Conservation (phyloP, 495 filamentous ascomycete species). For the Astrothelium macrocarpum region DNA sequence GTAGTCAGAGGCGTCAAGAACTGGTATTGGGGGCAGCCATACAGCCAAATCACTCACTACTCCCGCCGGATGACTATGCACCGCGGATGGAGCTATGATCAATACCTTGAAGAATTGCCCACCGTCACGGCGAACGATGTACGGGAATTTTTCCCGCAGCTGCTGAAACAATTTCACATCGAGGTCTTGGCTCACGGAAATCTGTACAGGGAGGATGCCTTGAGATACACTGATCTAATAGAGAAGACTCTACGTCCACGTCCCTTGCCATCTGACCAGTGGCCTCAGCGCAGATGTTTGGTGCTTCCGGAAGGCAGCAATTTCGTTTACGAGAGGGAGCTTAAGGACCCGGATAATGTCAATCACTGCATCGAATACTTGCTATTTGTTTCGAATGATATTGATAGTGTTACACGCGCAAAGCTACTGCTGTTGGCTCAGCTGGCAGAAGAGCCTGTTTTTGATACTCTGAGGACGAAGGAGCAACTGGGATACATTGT, state of each 20-base stretch:
- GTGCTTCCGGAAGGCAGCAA: constrained; percentile 71
- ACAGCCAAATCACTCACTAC: constrained; percentile 80
- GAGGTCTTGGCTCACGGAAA: constrained; percentile 89
- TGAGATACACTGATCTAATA: constrained; percentile 74
- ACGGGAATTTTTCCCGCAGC: constrained; percentile 63
- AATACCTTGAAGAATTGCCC: constrained; percentile 67
- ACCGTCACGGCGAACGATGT: constrained; percentile 66
- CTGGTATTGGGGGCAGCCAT: constrained; percentile 78
- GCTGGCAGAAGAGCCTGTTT: constrained; percentile 83
- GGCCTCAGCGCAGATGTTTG: constrained; percentile 68
- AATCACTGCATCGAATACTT: constrained; percentile 95
- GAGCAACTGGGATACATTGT: constrained; percentile 98
- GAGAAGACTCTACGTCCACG: constrained; percentile 72
- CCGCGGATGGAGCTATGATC: constrained; percentile 68
- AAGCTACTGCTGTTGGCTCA: constrained; percentile 81
- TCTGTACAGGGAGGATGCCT: constrained; percentile 87
- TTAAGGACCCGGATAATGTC: constrained; percentile 86
- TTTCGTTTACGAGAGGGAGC: constrained; percentile 65
- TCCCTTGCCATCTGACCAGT: constrained; percentile 65
- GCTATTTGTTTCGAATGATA: constrained; percentile 66
- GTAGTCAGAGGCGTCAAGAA: constrained; percentile 67
- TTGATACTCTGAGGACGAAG: constrained; percentile 89
- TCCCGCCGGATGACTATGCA: constrained; percentile 70
- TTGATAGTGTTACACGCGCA: constrained; percentile 56
- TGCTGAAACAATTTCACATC: constrained; percentile 76